A percentile compares a stretch with the other conserved stretches of the same genome.
Evolutionary conservation across 1,284 basidiomycete genomes (phyloP).

Genomic region (Neolentinus lepideus): DNA sequence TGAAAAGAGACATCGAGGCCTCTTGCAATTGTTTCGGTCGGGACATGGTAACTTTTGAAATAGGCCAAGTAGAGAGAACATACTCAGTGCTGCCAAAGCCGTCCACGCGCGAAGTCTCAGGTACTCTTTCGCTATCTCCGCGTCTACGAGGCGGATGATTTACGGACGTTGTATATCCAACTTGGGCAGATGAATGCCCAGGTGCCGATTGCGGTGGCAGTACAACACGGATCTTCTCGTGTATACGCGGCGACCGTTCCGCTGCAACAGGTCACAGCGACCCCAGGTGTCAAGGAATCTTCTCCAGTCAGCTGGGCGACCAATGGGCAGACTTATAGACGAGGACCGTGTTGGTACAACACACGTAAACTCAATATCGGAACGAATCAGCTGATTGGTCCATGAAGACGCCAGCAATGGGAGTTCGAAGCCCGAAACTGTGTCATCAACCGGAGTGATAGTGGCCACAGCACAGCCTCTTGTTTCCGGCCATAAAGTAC

Average conservation of each 20-base stretch:
- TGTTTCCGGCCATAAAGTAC: background rate
- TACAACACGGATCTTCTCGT: background rate
- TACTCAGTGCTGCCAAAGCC: constrained; percentile 18
- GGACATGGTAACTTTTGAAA: constrained; percentile 64
- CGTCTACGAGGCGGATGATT: background rate
- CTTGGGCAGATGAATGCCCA: background rate
- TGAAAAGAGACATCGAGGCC: constrained; percentile 57
- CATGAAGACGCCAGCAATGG: background rate
- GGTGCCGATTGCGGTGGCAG: background rate
- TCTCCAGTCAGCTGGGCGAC: background rate
- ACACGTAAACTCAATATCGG: background rate
- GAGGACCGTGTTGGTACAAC: background rate
- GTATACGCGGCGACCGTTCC: background rate
- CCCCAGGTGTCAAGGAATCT: background rate
- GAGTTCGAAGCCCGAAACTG: too few species aligned
- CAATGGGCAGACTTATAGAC: background rate
- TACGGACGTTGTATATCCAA: background rate
- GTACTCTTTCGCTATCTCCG: background rate
- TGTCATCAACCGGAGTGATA: too few species aligned
- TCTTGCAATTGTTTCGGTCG: constrained; percentile 36
- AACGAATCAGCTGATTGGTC: background rate
- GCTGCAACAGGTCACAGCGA: background rate
- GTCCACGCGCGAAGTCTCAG: background rate
- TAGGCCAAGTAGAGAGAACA: constrained; percentile 61
- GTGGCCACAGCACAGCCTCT: background rate